Evolutionary conservation across 2,329 filamentous ascomycete genomes (phyloP), one percentile per base, ranked within the genome.

Genomic region (Epichloe elymi): DNA sequence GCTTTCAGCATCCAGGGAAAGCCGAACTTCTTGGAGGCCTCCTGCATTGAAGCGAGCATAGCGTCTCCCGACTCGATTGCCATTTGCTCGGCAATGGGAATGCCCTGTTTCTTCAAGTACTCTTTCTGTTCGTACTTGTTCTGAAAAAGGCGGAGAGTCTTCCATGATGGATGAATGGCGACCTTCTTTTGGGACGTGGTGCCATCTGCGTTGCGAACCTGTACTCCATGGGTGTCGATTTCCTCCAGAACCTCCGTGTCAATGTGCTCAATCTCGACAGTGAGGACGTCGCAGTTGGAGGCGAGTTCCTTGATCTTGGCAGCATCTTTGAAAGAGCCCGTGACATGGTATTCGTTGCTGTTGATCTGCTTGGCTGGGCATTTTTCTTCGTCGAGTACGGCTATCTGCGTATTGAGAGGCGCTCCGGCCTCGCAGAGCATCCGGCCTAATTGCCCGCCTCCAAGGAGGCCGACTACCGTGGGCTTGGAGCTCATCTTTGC

Each of bases 251-350:
- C 84, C 49, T 88, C 75, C n/a, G 88, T 93, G 66, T 96, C 82
- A 53, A 96, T 85, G 68, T 96, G 91, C 73, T 97, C 91, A 56
- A 95, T 96, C 68, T 97, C 91, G 14, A 95, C 87, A 0, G 89
- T 96, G 54, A 96, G 73, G 15, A 95, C 80, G 64, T 95, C 87
- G 59, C 83, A 88, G 36, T 74, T 70, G 39, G 77, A 70, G 2
- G 91, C 89, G n/a, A 97, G 74, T 65, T 88, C 76, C 42, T 82
- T 80, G 57, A 97, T 89, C 57, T 86, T 84, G 36, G 79, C 78
- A 0, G 83, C 73, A 58, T 95, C 85, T 64, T 88, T 90, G 76
- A 95, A 96, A 0, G 89, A 95, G 52, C 90, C 91, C 17, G 82
- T 78, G 52, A 95, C 79, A 64, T 96, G 88, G 56, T 76, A 74